Evolutionary conservation across 2,329 filamentous ascomycete species (phyloP).

Genomic region (Exophiala sp.): DNA sequence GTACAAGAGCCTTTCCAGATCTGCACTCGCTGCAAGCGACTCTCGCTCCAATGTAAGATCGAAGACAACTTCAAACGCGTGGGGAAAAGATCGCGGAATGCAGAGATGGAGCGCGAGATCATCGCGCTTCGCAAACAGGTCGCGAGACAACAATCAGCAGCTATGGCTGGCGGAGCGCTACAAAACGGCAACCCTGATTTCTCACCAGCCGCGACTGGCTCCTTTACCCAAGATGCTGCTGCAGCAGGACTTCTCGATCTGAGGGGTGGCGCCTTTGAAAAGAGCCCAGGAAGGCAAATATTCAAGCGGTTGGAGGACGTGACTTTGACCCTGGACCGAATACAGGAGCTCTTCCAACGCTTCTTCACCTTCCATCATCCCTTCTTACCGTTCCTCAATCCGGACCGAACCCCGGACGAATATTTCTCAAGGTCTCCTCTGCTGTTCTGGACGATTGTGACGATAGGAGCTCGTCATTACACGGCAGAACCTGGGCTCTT

Average conservation of each 20-base stretch:
- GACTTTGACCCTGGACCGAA: constrained; percentile 39
- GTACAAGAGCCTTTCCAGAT: constrained; percentile 57
- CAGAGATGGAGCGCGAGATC: constrained; percentile 57
- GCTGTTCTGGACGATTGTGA: constrained; percentile 63
- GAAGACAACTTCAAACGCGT: constrained; percentile 64
- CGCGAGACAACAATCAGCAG: constrained; percentile 31
- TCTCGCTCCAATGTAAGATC: constrained; percentile 59
- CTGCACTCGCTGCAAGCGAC: constrained; percentile 58
- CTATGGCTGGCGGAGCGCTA: constrained; percentile 2
- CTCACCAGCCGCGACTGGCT: constrained; percentile 9
- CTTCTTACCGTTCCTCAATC: constrained; percentile 58
- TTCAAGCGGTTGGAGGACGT: constrained; percentile 50
- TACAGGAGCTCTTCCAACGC: constrained; percentile 46
- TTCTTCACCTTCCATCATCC: constrained; percentile 61
- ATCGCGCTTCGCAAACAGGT: constrained; percentile 47
- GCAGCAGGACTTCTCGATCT: constrained; percentile 48
- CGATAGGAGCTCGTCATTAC: constrained; percentile 57
- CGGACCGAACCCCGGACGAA: constrained; percentile 48
- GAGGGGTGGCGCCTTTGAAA: constrained; percentile 41
- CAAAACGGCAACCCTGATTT: constrained; percentile 9
- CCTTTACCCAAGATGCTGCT: constrained; percentile 43
- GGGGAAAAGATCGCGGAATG: constrained; percentile 61
- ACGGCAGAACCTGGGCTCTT: constrained; percentile 50
- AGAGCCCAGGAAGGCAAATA: constrained; percentile 29
- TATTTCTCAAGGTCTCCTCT: constrained; percentile 56